These are phyloP conservation scores for Fusarium xylarioides DNA, from an alignment of 2,329 filamentous ascomycete genomes.

Conservation along the genomic window DNA sequence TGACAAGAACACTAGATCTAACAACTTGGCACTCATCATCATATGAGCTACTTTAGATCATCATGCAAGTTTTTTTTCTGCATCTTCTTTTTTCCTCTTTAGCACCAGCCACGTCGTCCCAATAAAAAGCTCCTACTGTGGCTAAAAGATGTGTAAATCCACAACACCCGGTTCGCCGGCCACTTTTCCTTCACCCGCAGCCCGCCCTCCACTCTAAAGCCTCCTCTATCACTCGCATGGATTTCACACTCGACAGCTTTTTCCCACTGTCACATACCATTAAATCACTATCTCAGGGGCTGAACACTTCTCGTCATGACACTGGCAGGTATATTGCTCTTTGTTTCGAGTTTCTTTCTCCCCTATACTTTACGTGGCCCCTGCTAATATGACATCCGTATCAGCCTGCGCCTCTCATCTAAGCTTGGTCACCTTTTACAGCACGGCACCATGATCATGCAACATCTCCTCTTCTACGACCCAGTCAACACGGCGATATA, in stretches of 20 bases:
- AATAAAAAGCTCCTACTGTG: constrained; percentile 3
- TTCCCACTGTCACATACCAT: background rate
- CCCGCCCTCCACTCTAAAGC: constrained; percentile 25
- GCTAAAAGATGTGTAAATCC: constrained; percentile 32
- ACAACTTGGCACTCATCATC: background rate
- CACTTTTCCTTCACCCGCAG: constrained; percentile 36
- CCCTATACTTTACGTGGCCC: background rate
- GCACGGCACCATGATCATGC: constrained; percentile 1
- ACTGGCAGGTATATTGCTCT: background rate
- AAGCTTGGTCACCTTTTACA: constrained; percentile 29
- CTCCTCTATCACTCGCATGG: constrained; percentile 32
- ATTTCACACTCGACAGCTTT: constrained; percentile 17
- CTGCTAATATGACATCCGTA: constrained; percentile 27
- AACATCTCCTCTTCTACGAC: background rate
- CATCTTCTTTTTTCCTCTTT: background rate
- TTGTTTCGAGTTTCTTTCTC: background rate
- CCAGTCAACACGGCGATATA: background rate
- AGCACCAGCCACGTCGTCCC: constrained; percentile 12
- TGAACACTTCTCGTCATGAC: background rate
- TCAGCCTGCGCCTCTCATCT: constrained; percentile 18
- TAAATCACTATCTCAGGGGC: background rate
- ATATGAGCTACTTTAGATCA: background rate
- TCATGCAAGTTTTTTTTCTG: constrained; percentile 8
- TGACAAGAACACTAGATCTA: background rate
- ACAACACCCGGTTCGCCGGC: constrained; percentile 37